Evolutionary conservation across 2,329 filamentous ascomycete species (phyloP).

Genomic region (Nigrospora oryzae): DNA sequence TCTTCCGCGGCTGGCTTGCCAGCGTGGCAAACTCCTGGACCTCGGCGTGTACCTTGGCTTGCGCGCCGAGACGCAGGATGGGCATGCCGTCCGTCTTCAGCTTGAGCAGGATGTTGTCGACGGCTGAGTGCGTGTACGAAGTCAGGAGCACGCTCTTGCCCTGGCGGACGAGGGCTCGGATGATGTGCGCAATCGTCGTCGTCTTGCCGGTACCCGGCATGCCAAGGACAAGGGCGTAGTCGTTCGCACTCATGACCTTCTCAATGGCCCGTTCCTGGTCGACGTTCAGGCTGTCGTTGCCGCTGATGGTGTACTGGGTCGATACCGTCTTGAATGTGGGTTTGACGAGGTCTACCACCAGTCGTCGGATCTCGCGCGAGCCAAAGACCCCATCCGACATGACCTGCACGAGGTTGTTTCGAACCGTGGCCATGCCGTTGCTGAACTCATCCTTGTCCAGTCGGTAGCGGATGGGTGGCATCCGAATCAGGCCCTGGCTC

Average conservation of each 20-base stretch:
- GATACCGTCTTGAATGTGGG: conserved; percentile 65
- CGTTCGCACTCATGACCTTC: conserved; percentile 90
- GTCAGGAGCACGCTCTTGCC: conserved; percentile 89
- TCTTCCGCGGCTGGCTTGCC: conserved; percentile 62
- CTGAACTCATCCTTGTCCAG: conserved; percentile 98
- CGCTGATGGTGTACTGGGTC: conserved; percentile 55
- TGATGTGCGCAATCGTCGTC: conserved; percentile 96
- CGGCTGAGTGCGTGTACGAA: conserved; percentile 94
- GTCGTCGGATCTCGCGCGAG: conserved; percentile 61
- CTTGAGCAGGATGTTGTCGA: conserved; percentile 96
- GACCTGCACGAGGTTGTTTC: conserved; percentile 87
- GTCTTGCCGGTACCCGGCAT: conserved; percentile 99
- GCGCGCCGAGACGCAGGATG: conserved; percentile 76
- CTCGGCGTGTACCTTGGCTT: conserved; percentile 79
- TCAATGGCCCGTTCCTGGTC: conserved; percentile 82
- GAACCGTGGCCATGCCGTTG: conserved; percentile 90
- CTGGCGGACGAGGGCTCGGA: conserved; percentile 77
- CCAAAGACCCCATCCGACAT: conserved; percentile 75
- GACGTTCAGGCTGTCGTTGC: conserved; percentile 65
- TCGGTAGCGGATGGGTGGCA: conserved; percentile 61
- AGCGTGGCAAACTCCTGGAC: conserved; percentile 80
- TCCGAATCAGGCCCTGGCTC: conserved; percentile 41
- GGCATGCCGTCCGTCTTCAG: conserved; percentile 70
- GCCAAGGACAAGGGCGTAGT: conserved; percentile 93
- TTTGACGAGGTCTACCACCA: conserved; percentile 69